Conservation (phyloP, 2,329 filamentous ascomycete genomes). For the Sporothrix euskadiensis region DNA sequence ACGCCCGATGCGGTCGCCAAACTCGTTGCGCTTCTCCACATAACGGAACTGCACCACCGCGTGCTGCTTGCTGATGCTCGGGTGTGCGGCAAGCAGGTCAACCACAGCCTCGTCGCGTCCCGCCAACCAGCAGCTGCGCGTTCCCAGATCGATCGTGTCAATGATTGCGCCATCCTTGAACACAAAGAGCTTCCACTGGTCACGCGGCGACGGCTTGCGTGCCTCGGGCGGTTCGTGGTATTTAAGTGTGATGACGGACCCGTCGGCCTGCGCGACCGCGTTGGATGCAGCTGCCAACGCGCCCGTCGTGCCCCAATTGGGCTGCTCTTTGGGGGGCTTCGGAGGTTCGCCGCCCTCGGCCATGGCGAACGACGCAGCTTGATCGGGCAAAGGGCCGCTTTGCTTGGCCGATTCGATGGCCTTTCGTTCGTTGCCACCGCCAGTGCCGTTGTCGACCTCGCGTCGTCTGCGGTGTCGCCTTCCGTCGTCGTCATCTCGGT, state of each 20-base stretch:
- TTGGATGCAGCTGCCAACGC: slow-evolving; percentile 87
- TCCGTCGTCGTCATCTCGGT: background rate
- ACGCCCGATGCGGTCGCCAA: slow-evolving; percentile 75
- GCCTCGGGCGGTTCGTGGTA: slow-evolving; percentile 95
- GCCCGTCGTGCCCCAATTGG: slow-evolving; percentile 81
- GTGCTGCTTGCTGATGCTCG: slow-evolving; percentile 92
- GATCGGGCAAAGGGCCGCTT: slow-evolving; percentile 59
- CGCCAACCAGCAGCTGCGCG: slow-evolving; percentile 85
- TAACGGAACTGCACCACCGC: slow-evolving; percentile 92
- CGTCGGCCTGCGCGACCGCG: slow-evolving; percentile 66
- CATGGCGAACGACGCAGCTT: slow-evolving; percentile 60
- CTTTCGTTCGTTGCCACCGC: background rate
- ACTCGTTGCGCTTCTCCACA: slow-evolving; percentile 80
- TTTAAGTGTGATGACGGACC: slow-evolving; percentile 78
- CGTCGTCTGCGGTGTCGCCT: background rate
- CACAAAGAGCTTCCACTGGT: slow-evolving; percentile 86
- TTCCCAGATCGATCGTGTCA: slow-evolving; percentile 75
- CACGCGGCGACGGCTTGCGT: slow-evolving; percentile 75
- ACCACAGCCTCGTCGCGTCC: slow-evolving; percentile 79
- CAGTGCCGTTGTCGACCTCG: background rate
- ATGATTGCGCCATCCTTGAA: slow-evolving; percentile 83
- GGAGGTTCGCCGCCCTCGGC: slow-evolving; percentile 44
- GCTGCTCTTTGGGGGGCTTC: slow-evolving; percentile 71
- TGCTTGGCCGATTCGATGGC: slow-evolving; percentile 36
- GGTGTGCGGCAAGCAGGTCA: slow-evolving; percentile 83